Evolutionary conservation across 2,329 filamentous ascomycete species (phyloP), one percentile per base, ranked within the genome.

Genomic region (Helicocarpus griseus): DNA sequence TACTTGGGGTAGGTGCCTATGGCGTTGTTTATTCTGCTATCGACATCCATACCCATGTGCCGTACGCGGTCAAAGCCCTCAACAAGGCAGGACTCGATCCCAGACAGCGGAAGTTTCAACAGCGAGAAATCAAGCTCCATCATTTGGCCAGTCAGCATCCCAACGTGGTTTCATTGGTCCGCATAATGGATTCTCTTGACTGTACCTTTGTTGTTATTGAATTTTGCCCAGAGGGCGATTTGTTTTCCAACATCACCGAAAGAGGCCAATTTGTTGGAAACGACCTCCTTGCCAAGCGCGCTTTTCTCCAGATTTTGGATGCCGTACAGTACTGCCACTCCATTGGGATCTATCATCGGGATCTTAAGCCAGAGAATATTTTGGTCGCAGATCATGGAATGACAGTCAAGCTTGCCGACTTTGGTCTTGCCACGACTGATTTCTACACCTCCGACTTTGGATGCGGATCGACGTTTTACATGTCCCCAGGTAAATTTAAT

Each of bases 381-480:
- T 76, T 98, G 65, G 91, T 98, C 52, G 86, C 87, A 62, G 86
- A 95, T 73, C 77, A 84, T 57, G 91, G 91, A 58, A 82, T 85
- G 72, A 93, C 89, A 33, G 88, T 95, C 65, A 95, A 97, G 75
- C 80, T 98, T 58, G 93, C 91, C 59, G 93, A 98, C 72, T 98
- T 98, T 77, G 93, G 93, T 66, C 81, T 98, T 51, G 93, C 93
- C 54, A 97, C 89, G 22, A 83, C 82, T 53, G 87, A 91, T 58
- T 78, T 82, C 58, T 77, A 85, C 60, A 95, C 91, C 57, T 86
- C 89, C 61, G 93, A 98, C 69, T 96, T 95, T 71, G 93, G 93
- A 64, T 98, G 93, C 69, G 93, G 93, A 57, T 97, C 93, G 29
- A 97, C 91, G 13, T 97, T 97, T 65, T 98, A 98, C 75, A 98